Evolutionary conservation across 352 stramenopile genomes (phyloP), one percentile per base, ranked within the genome.

Genomic region (Globisporangium nodosum): DNA sequence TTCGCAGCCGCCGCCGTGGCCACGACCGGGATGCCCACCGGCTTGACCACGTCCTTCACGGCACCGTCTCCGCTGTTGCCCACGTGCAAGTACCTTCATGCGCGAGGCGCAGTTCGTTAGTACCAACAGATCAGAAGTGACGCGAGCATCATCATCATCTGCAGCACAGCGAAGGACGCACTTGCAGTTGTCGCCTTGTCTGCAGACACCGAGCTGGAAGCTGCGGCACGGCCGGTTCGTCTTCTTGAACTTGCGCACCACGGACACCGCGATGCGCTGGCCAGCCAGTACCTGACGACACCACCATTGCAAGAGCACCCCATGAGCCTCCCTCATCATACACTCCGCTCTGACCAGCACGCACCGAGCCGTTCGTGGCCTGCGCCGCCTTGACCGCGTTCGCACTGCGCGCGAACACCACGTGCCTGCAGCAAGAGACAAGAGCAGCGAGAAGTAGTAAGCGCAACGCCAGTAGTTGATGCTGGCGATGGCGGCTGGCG

Each of bases 151-250:
- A 27, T 27, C 24, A 27, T 27, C 24, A 27, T 27, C 24, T 27
- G 24, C 1, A 27, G 24, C 24, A 27, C 35, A 13, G 16, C 53
- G 18, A 35, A 42, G 8, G 43, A 77, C 71, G 55, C 72, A 88
- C 76, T 92, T 92, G 80, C 82, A 92, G 53, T 69, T 24, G 56
- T 87, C 78, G 31, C 80, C 80, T 49, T 84, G 75, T 55, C 61
- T 57, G 61, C 82, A 92, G 11, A 70, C 78, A 52, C 82, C 82
- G n/a, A 70, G 66, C 59, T 66, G 69, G 61, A 88, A 91, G 7
- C 69, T 58, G 5, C 76, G 74, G 56, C 78, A 90, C 31, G 76
- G 74, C 4, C 63, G 45, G 15, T 54, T 70, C 7, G 72, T 64
- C 43, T 82, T 77, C 16, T 37, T 53, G 42, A 88, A 87, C 12